Conservation (phyloP, 768 basidiomycete species). For the Daedaleopsis sinensis region DNA sequence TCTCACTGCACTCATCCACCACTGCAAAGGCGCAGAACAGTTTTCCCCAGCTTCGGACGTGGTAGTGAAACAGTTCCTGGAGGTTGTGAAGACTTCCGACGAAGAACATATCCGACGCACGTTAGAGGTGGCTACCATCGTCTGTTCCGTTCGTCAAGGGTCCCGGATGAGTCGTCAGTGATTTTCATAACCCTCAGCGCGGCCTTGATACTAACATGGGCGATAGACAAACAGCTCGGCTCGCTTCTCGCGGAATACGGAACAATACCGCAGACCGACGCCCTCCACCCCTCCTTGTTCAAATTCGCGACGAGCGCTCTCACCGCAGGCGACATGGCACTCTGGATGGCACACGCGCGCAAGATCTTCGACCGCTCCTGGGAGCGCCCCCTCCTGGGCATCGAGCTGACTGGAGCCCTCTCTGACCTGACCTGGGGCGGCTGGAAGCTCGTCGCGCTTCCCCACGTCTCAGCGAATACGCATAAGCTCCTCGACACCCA, state of each 20-base stretch:
- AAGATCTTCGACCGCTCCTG: conserved; percentile 58
- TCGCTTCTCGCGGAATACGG: conserved; percentile 37
- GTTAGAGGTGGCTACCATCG: conserved; percentile 58
- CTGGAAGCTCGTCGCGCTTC: conserved; percentile 71
- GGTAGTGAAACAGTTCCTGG: conserved; percentile 44
- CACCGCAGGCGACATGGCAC: conserved; percentile 45
- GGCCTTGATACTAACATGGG: not conserved
- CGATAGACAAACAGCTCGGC: conserved; percentile 40
- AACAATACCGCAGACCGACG: conserved; percentile 30
- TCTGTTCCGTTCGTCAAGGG: conserved; percentile 70
- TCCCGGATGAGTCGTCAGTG: conserved; percentile 64
- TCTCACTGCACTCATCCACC: conserved; percentile 82
- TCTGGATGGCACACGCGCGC: conserved; percentile 48
- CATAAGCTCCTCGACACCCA: conserved; percentile 48
- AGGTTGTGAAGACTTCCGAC: conserved; percentile 19
- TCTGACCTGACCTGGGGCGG: conserved; percentile 74
- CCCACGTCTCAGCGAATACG: conserved; percentile 56
- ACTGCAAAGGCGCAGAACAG: conserved; percentile 70
- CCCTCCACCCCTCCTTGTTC: conserved; percentile 36
- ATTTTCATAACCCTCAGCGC: not conserved
- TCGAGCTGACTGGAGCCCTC: conserved; percentile 61
- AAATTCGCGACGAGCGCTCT: conserved; percentile 39
- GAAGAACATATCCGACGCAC: conserved; percentile 51
- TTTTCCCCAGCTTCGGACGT: conserved; percentile 61
- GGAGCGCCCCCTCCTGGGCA: conserved; percentile 42